A percentile compares a stretch with the other conserved stretches of the same genome.
Conservation (phyloP, 2,329 filamentous ascomycete genomes). For the Lizonia empirigonia region DNA sequence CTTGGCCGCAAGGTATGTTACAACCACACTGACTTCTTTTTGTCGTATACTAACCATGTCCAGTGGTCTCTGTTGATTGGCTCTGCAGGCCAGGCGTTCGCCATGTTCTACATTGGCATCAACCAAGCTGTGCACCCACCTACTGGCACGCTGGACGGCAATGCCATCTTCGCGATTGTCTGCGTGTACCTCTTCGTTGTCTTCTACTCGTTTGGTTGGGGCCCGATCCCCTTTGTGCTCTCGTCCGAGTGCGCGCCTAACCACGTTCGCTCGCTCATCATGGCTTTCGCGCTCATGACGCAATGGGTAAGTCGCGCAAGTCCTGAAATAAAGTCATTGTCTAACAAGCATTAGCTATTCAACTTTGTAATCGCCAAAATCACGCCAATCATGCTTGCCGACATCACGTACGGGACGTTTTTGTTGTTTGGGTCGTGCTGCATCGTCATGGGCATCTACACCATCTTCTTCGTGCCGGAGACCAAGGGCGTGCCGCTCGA, state of each 20-base stretch:
- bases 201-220: constrained; percentile 56
- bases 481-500: constrained; percentile 53
- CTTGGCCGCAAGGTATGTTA: constrained; percentile 49
- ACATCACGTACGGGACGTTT: constrained; percentile 54
- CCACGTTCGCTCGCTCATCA: constrained; percentile 50
- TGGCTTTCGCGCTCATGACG: constrained; percentile 54
- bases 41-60: background rate
- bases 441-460: constrained; percentile 51
- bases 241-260: constrained; percentile 50
- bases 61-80: constrained; percentile 52
- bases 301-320: constrained; percentile 53
- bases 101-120: constrained; percentile 48
- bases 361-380: constrained; percentile 43
- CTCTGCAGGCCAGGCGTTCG: constrained; percentile 51
- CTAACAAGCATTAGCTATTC: constrained; percentile 12
- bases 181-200: constrained; percentile 58
- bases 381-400: constrained; percentile 51
- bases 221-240: constrained; percentile 54
- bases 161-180: constrained; percentile 55
- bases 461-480: constrained; percentile 51
- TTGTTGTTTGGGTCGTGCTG: constrained; percentile 51
- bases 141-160: constrained; percentile 42
- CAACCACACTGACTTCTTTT: background rate
- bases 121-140: constrained; percentile 46
- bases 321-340: background rate